Conservation (phyloP, 192 early-diverging fungal genomes). For the Chytriomyces sp. region DNA sequence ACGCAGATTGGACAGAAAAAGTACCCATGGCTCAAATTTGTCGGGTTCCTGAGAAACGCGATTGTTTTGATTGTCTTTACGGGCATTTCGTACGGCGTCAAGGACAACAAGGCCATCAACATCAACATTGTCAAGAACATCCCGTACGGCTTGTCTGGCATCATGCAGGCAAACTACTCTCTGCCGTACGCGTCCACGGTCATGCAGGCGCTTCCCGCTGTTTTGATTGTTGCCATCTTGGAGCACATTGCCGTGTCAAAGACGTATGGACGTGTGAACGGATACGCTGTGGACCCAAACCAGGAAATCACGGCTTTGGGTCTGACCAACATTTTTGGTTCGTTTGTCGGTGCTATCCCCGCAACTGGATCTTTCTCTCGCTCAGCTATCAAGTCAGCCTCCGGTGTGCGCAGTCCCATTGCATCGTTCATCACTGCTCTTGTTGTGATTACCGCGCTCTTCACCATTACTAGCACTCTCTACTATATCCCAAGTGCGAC, state of each 20-base stretch:
- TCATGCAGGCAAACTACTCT: not conserved
- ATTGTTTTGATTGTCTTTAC: slow-evolving; percentile 79
- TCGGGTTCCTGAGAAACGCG: slow-evolving; percentile 74
- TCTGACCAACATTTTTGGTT: slow-evolving; percentile 78
- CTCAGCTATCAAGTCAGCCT: slow-evolving; percentile 85
- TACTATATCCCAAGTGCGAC: slow-evolving; percentile 82
- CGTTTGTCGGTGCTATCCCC: slow-evolving; percentile 86
- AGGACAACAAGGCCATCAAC: slow-evolving; percentile 48
- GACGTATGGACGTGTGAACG: slow-evolving; percentile 80
- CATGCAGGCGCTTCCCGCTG: slow-evolving; percentile 55
- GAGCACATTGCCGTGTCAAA: slow-evolving; percentile 90
- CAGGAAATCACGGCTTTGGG: slow-evolving; percentile 91
- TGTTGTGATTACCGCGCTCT: slow-evolving; percentile 81
- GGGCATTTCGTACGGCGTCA: slow-evolving; percentile 65
- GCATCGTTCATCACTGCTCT: slow-evolving; percentile 76
- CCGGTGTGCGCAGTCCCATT: slow-evolving; percentile 80
- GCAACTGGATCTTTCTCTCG: slow-evolving; percentile 92
- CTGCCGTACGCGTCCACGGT: slow-evolving; percentile 56
- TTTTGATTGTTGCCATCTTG: slow-evolving; percentile 77
- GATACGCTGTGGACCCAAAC: slow-evolving; percentile 80
- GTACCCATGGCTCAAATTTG: slow-evolving; percentile 55
- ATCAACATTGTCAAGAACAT: slow-evolving; percentile 69
- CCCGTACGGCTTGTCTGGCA: slow-evolving; percentile 71
- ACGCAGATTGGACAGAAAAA: not conserved
- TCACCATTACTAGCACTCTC: slow-evolving; percentile 80